Conservation (phyloP, 2,329 filamentous ascomycete species). For the Ophiostoma ips region DNA sequence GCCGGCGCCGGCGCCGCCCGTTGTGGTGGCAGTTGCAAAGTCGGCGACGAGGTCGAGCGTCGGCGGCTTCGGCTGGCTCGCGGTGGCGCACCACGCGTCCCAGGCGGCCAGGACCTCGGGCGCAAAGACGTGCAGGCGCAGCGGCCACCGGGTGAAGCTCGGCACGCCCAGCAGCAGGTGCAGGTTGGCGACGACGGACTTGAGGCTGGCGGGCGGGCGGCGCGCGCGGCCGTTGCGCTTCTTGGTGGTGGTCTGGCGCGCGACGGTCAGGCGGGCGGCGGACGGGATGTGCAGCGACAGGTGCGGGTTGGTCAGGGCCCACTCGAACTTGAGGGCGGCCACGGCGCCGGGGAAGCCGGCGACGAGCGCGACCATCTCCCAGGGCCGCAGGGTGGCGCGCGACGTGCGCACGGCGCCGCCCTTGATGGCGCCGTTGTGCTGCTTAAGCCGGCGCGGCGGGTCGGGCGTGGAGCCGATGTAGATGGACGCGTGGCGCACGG, state of each 20-base stretch:
- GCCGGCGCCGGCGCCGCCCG: background rate
- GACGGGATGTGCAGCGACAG: constrained; percentile 63
- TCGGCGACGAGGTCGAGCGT: background rate
- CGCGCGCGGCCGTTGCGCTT: constrained; percentile 42
- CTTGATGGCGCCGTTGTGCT: constrained; percentile 76
- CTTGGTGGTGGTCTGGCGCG: constrained; percentile 24
- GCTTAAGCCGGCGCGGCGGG: constrained; percentile 67
- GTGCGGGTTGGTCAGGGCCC: constrained; percentile 80
- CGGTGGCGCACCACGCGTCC: constrained; percentile 36
- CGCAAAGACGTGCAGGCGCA: constrained; percentile 66
- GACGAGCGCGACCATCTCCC: constrained; percentile 81
- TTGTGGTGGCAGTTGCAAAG: background rate
- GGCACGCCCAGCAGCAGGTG: constrained; percentile 65
- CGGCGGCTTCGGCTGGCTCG: background rate
- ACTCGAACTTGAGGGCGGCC: constrained; percentile 90
- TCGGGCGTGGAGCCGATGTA: constrained; percentile 92
- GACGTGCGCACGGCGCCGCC: constrained; percentile 74
- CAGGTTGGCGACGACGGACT: constrained; percentile 62
- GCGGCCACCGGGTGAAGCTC: constrained; percentile 73
- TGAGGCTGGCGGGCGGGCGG: constrained; percentile 45
- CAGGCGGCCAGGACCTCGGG: constrained; percentile 56
- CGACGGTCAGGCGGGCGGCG: constrained; percentile 41
- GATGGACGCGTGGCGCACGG: constrained; percentile 52
- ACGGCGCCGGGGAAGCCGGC: constrained; percentile 79
- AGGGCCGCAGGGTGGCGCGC: constrained; percentile 55